These are phyloP conservation scores for Aureobasidium lini DNA, from an alignment of 2,329 filamentous ascomycete genomes.

Conservation along the genomic window DNA sequence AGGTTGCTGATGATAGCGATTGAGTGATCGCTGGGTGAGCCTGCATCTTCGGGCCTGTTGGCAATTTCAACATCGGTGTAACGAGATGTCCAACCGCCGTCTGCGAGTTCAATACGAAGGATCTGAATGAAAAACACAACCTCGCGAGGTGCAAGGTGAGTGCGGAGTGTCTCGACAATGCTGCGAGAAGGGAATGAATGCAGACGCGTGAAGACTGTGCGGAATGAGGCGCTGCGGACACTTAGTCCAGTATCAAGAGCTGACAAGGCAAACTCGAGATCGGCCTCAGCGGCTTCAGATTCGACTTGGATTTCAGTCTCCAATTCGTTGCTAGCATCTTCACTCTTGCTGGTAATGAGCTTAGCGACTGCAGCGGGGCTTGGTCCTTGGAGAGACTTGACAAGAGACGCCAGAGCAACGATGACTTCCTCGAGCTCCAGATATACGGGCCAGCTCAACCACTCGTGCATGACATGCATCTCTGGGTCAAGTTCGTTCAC, in stretches of 20 bases:
- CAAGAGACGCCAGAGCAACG: conserved; percentile 56
- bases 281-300: conserved; percentile 33
- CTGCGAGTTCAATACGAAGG: conserved; percentile 63
- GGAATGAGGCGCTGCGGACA: conserved; percentile 56
- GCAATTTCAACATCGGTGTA: conserved; percentile 52
- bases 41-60: conserved; percentile 43
- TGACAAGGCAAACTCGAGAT: conserved; percentile 61
- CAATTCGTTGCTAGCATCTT: background rate
- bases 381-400: conserved; percentile 57
- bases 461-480: conserved; percentile 57
- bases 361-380: conserved; percentile 22
- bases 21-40: conserved; percentile 55
- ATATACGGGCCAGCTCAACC: conserved; percentile 55
- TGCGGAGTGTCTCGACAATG: conserved; percentile 57
- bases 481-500: conserved; percentile 60
- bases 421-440: conserved; percentile 61
- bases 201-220: conserved; percentile 61
- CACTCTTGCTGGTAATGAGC: conserved; percentile 8
- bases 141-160: conserved; percentile 58
- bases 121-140: conserved; percentile 65
- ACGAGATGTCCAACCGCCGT: conserved; percentile 67
- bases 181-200: conserved; percentile 54
- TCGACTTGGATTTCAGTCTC: conserved; percentile 37
- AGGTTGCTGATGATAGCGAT: conserved; percentile 66
- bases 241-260: conserved; percentile 58